These are phyloP conservation scores for Uncinocarpus reesii DNA, from an alignment of 2,329 filamentous ascomycete genomes.

Conservation along the genomic window DNA sequence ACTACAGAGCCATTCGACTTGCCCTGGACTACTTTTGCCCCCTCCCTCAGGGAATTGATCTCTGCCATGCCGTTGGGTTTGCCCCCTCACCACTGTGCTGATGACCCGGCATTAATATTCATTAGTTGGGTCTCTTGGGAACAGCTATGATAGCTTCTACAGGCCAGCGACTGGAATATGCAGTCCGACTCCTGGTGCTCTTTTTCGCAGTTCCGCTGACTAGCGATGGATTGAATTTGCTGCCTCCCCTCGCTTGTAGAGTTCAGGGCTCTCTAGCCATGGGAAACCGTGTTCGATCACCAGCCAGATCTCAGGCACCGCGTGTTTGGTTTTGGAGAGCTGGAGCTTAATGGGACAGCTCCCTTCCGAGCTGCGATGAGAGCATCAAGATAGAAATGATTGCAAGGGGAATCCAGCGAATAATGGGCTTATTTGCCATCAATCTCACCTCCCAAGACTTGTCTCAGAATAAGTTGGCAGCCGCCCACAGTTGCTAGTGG, in stretches of 20 bases:
- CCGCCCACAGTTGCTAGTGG: not conserved
- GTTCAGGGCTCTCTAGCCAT: not conserved
- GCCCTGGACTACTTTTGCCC: too few relatives aligned
- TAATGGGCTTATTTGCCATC: not conserved
- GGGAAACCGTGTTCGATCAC: not conserved
- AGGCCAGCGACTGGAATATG: too few relatives aligned
- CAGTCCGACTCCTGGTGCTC: too few relatives aligned
- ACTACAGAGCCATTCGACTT: too few relatives aligned
- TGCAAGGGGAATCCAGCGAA: not conserved
- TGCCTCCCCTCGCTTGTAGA: not conserved
- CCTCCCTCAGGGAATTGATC: too few relatives aligned
- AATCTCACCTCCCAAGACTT: not conserved
- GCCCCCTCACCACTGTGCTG: not conserved
- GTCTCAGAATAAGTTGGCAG: conserved; percentile 4
- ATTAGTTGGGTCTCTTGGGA: not conserved
- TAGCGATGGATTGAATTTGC: not conserved
- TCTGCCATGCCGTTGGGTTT: not conserved
- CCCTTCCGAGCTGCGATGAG: not conserved
- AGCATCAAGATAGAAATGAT: not conserved
- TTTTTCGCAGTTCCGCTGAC: too few relatives aligned
- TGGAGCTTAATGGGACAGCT: not conserved
- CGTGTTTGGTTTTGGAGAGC: not conserved
- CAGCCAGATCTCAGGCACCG: conserved; percentile 4
- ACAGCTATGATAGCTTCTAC: too few relatives aligned
- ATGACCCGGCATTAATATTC: too few relatives aligned